Conservation (phyloP, 305 asterid genomes). For the Fraxinus paxiana region DNA sequence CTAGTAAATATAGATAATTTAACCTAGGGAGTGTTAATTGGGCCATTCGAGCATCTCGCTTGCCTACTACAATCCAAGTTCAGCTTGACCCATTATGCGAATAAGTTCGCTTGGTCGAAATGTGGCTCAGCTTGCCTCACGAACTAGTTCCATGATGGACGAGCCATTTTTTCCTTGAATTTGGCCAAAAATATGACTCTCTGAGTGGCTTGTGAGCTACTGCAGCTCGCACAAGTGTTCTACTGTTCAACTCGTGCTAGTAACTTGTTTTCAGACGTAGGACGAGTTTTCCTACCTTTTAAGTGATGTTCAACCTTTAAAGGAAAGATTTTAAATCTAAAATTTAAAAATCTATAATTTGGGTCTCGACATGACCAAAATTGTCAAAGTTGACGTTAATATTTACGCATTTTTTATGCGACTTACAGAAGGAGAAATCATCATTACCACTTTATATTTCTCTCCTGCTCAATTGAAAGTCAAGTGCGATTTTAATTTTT, state of each 20-base stretch:
- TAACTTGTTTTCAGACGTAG: background rate
- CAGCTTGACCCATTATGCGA: background rate
- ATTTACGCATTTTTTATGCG: background rate
- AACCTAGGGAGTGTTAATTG: background rate
- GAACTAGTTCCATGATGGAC: too few relatives aligned
- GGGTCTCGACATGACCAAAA: background rate
- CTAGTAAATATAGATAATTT: background rate
- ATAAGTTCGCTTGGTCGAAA: background rate
- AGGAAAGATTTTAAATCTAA: background rate
- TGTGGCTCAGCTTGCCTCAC: background rate
- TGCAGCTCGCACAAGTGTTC: background rate
- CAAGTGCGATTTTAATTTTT: background rate
- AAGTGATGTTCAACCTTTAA: background rate
- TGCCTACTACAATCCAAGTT: background rate
- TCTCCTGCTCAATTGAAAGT: background rate
- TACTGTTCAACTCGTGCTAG: background rate
- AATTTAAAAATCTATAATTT: background rate
- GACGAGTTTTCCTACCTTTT: background rate
- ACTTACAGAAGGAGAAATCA: background rate
- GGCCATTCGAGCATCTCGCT: background rate
- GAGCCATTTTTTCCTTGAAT: too few relatives aligned
- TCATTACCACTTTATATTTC: background rate
- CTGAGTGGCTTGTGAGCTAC: too few relatives aligned
- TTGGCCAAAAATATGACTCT: too few relatives aligned
- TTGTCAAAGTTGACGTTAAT: background rate